Conservation (phyloP, 2,329 filamentous ascomycete genomes). For the Lachnellula cervina region DNA sequence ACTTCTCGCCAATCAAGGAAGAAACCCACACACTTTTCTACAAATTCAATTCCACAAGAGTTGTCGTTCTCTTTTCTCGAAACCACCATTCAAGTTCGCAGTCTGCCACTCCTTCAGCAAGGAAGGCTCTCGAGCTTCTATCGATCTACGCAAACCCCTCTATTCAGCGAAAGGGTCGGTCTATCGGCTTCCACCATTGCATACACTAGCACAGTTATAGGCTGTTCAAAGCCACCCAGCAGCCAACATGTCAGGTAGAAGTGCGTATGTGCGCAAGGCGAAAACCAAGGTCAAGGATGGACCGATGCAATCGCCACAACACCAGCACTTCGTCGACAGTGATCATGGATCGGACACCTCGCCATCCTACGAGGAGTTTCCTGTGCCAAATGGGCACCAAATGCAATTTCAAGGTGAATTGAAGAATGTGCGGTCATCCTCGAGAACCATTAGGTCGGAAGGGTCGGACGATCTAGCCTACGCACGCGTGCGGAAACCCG, state of each 20-base stretch:
- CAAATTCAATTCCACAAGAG: background rate
- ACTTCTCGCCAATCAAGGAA: background rate
- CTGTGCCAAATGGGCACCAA: constrained; percentile 9
- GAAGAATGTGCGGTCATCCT: background rate
- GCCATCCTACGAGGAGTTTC: constrained; percentile 14
- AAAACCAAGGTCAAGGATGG: constrained; percentile 41
- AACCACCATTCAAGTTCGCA: background rate
- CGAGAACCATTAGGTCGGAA: constrained; percentile 5
- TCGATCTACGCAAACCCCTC: background rate
- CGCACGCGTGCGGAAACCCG: constrained; percentile 18
- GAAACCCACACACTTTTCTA: background rate
- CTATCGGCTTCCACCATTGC: background rate
- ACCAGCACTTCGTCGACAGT: background rate
- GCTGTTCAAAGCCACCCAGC: too few relatives aligned
- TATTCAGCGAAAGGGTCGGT: background rate
- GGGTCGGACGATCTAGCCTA: constrained; percentile 10
- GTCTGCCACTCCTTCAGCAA: background rate
- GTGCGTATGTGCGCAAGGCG: constrained; percentile 55
- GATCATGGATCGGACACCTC: constrained; percentile 9
- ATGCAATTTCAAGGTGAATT: constrained; percentile 7
- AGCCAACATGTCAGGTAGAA: constrained; percentile 50
- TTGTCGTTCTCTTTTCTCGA: background rate
- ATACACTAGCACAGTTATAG: background rate
- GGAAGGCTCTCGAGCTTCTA: background rate
- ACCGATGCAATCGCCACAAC: background rate